Evolutionary conservation across 1,139 yeast genomes (phyloP).

Genomic region (Groenewaldozyma sp.): DNA sequence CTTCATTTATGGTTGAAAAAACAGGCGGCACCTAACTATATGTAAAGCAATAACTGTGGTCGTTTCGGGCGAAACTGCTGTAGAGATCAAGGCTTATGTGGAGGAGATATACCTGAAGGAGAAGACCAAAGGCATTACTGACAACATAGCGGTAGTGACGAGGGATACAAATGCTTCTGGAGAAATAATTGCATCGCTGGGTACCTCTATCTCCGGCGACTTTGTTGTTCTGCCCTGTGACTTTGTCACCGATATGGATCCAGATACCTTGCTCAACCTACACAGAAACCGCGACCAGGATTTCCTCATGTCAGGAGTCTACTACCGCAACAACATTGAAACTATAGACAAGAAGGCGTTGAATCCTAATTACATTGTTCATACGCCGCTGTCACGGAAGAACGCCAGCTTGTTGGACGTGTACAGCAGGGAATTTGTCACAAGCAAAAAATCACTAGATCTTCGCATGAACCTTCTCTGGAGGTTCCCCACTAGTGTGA

Average conservation of each 20-base stretch:
- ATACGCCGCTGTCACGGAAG: slow-evolving; percentile 41
- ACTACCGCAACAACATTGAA: slow-evolving; percentile 63
- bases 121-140: slow-evolving; percentile 3
- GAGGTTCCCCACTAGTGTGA: slow-evolving; percentile 70
- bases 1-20: slow-evolving; percentile 17
- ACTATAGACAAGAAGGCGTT: slow-evolving; percentile 69
- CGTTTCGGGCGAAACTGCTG: slow-evolving; percentile 27
- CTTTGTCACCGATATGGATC: slow-evolving; percentile 83
- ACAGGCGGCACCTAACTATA: no score
- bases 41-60: no score
- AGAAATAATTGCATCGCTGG: slow-evolving; percentile 47
- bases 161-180: slow-evolving; percentile 37
- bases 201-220: slow-evolving; percentile 38
- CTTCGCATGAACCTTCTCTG: slow-evolving; percentile 83
- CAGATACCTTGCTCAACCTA: slow-evolving; percentile 77
- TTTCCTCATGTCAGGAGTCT: slow-evolving; percentile 53
- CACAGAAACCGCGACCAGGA: slow-evolving; percentile 63
- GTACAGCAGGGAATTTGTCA: slow-evolving; percentile 57
- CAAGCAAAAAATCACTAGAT: slow-evolving; percentile 57
- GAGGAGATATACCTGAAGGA: slow-evolving; percentile 11
- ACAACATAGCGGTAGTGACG: slow-evolving; percentile 14
- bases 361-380: slow-evolving; percentile 49
- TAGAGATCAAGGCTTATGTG: slow-evolving; percentile 13
- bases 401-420: slow-evolving; percentile 52
- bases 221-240: slow-evolving; percentile 88